Evolutionary conservation across 1,284 basidiomycete genomes (phyloP).

Genomic region (Vanrija sp.): DNA sequence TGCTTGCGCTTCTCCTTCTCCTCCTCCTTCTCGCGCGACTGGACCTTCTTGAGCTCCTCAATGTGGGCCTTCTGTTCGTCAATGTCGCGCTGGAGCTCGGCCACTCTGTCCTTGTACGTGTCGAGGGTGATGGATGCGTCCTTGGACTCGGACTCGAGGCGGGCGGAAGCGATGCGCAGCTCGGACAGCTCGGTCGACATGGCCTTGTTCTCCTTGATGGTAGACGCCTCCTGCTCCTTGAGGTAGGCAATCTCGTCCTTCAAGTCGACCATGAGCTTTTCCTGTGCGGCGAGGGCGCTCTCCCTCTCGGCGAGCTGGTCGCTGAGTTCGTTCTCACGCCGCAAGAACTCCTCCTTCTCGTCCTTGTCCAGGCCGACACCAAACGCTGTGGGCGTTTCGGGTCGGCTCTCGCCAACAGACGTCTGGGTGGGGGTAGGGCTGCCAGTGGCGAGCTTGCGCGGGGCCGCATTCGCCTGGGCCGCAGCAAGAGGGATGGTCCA

Average conservation of each 20-base stretch:
- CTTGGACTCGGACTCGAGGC: constrained; percentile 92
- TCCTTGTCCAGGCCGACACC: constrained; percentile 86
- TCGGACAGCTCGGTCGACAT: constrained; percentile 82
- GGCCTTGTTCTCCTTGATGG: constrained; percentile 74
- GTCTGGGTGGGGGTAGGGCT: constrained; percentile 62
- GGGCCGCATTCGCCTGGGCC: constrained; percentile 23
- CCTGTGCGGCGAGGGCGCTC: constrained; percentile 63
- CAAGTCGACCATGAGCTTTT: constrained; percentile 67
- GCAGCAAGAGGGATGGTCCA: constrained; percentile 61
- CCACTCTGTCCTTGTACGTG: constrained; percentile 91
- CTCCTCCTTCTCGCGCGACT: constrained; percentile 81
- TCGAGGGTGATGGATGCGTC: constrained; percentile 93
- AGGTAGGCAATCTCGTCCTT: constrained; percentile 79
- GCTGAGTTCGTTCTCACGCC: constrained; percentile 92
- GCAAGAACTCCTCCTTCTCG: constrained; percentile 94
- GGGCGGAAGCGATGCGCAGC: constrained; percentile 82
- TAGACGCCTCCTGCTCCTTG: constrained; percentile 75
- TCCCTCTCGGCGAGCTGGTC: constrained; percentile 92
- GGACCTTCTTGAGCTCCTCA: constrained; percentile 74
- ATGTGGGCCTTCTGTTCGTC: constrained; percentile 84
- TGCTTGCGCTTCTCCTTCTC: constrained; percentile 99
- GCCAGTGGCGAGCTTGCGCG: constrained; percentile 50
- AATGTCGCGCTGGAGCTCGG: constrained; percentile 79
- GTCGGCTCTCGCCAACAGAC: constrained; percentile 59
- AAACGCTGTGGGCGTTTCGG: constrained; percentile 44